Evolutionary conservation across 495 filamentous ascomycete species (phyloP).

Genomic region (Aspergillus cavernicola): DNA sequence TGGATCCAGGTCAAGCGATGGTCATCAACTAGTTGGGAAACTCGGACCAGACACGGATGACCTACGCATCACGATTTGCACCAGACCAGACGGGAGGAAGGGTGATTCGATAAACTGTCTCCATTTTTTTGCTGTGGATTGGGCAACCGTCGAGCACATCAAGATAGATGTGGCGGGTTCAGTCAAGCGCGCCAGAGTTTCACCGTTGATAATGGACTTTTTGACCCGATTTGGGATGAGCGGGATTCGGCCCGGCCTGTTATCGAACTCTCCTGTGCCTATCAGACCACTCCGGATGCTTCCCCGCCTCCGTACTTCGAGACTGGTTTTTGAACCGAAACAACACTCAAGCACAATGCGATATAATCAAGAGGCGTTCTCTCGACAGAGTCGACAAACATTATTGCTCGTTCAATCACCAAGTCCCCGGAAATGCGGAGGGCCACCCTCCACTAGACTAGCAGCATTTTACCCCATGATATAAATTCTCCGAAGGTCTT

Average conservation of each 20-base stretch:
- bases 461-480: not conserved
- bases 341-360: not conserved
- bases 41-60: constrained; percentile 1
- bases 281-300: constrained; percentile 6
- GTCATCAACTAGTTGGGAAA: not conserved
- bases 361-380: too few species aligned
- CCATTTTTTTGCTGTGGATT: constrained; percentile 3
- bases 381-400: too few species aligned
- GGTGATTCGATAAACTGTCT: constrained; percentile 5
- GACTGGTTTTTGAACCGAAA: not conserved
- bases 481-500: not conserved
- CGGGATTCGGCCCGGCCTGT: not conserved
- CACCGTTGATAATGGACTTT: constrained; percentile 22
- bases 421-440: too few species aligned
- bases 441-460: not conserved
- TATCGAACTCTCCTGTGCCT: constrained; percentile 10
- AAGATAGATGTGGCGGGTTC: constrained; percentile 14
- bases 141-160: not conserved
- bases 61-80: not conserved
- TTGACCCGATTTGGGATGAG: constrained; percentile 30
- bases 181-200: not conserved
- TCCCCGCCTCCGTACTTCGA: not conserved
- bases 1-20: not conserved
- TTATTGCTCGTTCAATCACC: too few species aligned
- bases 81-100: not conserved